Percentiles rank a stretch among this genome's conserved stretches.
Evolutionary conservation across 1,139 yeast genomes (phyloP).

Genomic region (Suzukiozyma palmioleophila): DNA sequence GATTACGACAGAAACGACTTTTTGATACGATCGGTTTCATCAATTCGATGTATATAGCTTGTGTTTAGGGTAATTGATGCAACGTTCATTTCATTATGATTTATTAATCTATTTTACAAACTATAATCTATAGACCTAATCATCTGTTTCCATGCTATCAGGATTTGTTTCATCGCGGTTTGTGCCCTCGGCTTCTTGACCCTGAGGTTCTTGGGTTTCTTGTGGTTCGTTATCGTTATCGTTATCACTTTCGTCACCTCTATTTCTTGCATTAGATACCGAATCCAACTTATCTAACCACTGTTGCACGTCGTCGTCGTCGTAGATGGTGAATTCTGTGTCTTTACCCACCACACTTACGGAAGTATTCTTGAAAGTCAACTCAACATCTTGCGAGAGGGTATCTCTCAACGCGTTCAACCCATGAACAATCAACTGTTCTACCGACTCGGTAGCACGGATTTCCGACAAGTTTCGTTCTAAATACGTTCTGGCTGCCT

Average conservation of each 20-base stretch:
- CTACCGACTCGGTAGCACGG: slow-evolving; percentile 53
- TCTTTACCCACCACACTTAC: slow-evolving; percentile 89
- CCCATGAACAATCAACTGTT: slow-evolving; percentile 80
- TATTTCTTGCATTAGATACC: slow-evolving; percentile 48
- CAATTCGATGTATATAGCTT: slow-evolving; percentile 2
- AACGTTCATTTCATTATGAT: slow-evolving; percentile 2
- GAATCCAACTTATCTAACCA: slow-evolving; percentile 71
- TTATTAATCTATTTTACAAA: slow-evolving; percentile 1
- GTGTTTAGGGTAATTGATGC: slow-evolving; percentile 1
- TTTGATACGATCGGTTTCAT: neutral
- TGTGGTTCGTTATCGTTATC: slow-evolving; percentile 16
- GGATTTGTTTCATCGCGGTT: slow-evolving; percentile 19
- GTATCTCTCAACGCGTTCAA: slow-evolving; percentile 92
- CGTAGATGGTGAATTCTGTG: slow-evolving; percentile 68
- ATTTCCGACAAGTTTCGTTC: slow-evolving; percentile 79
- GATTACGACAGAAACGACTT: slow-evolving; percentile 3
- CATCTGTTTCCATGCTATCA: slow-evolving; percentile 57
- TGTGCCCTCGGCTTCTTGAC: slow-evolving; percentile 14
- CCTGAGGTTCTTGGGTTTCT: slow-evolving; percentile 10
- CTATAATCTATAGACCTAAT: slow-evolving; percentile 13
- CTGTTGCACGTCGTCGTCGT: slow-evolving; percentile 80
- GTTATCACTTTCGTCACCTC: slow-evolving; percentile 30
- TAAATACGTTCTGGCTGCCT: slow-evolving; percentile 93
- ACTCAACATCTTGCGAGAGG: slow-evolving; percentile 87
- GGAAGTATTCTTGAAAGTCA: slow-evolving; percentile 78